These are phyloP conservation scores for Cercospora berteroae DNA, from an alignment of 2,329 filamentous ascomycete species.

Conservation along the genomic window DNA sequence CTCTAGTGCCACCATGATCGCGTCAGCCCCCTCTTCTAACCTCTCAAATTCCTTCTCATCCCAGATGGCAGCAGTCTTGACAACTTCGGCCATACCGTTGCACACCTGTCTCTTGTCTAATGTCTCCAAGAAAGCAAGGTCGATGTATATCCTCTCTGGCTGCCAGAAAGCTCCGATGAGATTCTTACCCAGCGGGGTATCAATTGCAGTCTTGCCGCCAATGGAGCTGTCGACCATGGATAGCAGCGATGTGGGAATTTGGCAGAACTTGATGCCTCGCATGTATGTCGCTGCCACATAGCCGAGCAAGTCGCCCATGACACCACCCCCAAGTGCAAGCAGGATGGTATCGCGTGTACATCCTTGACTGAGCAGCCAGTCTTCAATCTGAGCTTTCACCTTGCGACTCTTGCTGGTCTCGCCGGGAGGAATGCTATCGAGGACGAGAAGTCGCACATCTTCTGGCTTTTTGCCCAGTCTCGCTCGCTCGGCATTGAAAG, in stretches of 20 bases:
- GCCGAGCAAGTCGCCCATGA: constrained; percentile 97
- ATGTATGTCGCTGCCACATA: constrained; percentile 98
- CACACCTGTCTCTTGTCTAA: constrained; percentile 89
- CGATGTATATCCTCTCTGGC: constrained; percentile 88
- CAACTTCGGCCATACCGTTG: constrained; percentile 96
- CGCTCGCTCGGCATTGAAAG: constrained; percentile 53
- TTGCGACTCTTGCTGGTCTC: constrained; percentile 91
- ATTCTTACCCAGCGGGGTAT: constrained; percentile 94
- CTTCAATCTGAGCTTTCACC: constrained; percentile 93
- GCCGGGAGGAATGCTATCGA: constrained; percentile 83
- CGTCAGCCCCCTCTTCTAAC: constrained; percentile 76
- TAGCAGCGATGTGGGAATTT: constrained; percentile 90
- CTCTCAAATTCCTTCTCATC: constrained; percentile 81
- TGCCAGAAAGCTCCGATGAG: constrained; percentile 96
- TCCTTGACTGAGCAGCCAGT: constrained; percentile 91
- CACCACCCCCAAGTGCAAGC: constrained; percentile 89
- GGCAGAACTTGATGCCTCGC: constrained; percentile 92
- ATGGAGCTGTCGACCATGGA: constrained; percentile 99
- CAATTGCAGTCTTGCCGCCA: constrained; percentile 96
- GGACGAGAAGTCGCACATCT: constrained; percentile 72
- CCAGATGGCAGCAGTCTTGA: constrained; percentile 87
- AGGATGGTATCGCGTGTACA: constrained; percentile 95
- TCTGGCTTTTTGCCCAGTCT: constrained; percentile 43
- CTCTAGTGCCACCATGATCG: constrained; percentile 71
- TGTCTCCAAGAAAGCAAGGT: constrained; percentile 86